phyloP scores from a whole-genome alignment of 805 yeast species.

The Metschnikowia colocasiae region DNA sequence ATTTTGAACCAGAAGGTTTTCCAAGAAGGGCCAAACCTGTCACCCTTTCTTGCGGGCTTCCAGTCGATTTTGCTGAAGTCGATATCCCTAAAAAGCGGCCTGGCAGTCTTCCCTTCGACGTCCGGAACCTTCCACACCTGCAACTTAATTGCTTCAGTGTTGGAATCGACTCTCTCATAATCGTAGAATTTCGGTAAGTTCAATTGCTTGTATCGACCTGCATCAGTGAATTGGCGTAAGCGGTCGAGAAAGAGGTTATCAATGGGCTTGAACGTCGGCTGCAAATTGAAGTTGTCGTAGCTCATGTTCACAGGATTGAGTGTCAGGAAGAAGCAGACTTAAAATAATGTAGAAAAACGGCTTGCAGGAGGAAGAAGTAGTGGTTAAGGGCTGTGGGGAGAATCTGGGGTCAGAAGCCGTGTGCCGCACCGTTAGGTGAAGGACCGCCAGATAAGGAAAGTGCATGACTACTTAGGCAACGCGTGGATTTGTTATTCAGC shows the following conservation, averaged over 20 bases:
- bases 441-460: conserved; percentile 5
- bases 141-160: conserved; percentile 46
- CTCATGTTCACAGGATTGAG: conserved; percentile 8
- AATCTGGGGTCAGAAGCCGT: conserved; percentile 3
- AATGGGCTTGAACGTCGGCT: conserved; percentile 73
- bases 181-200: conserved; percentile 84
- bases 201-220: conserved; percentile 70
- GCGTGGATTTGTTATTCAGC: background rate
- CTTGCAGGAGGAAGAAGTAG: background rate
- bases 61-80: conserved; percentile 48
- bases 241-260: conserved; percentile 70
- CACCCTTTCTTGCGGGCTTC: conserved; percentile 62
- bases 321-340: background rate
- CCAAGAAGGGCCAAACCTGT: conserved; percentile 93
- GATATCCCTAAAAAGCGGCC: conserved; percentile 60
- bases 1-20: conserved; percentile 91
- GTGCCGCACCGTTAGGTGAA: conserved; percentile 3
- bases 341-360: background rate
- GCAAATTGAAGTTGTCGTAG: conserved; percentile 24
- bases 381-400: background rate
- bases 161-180: conserved; percentile 48
- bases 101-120: conserved; percentile 42
- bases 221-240: conserved; percentile 70
- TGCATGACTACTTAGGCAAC: background rate
- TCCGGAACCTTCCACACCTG: conserved; percentile 73